Base-by-base conservation (phyloP, 1,284 basidiomycete species). In the Sporisorium graminicola region DNA sequence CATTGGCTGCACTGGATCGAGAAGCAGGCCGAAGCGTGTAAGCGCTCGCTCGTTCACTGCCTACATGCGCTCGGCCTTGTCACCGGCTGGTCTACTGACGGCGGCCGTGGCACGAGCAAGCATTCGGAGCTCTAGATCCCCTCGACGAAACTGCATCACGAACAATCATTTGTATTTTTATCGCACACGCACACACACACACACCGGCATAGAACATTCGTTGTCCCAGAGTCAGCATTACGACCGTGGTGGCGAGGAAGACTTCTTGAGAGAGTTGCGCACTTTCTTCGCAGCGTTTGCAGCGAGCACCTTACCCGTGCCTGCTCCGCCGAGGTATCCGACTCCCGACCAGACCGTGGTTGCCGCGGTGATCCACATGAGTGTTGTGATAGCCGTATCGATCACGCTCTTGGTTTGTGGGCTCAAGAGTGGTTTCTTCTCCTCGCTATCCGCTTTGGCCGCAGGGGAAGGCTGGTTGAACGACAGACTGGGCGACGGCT, bases 261-360 rank as follows among this genome's bases (percentile, higher is more conserved):
- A 53, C n/a, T 43, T 43, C 10, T 31, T 58, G 27, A 62, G 37
- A 14, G 56, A 40, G n/a, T 46, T 49, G 12, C 37, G 50, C 33
- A 68, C 26, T 20, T 44, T 54, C 14, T 31, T 44, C 20, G 65
- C 54, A 0, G 55, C 55, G 3, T 47, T 53, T 9, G 53, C 29
- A 14, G 60, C 71, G 0, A 80, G 50, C 20, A 74, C 60, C 24
- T 68, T 69, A 3, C 56, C 47, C 5, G 69, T 49, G 0, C 76
- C 76, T 16, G 63, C 70, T 7, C 78, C 78, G 37, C 75, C 69
- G 1, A 96, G 82, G 82, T 98, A 98, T 26, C 94, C 94, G 53
- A 95, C 80, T 1, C 96, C 96, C 77, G 94, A 96, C 91, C 92
- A 94, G 29, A 98, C 88, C 0, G 96, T 98, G 5, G 96, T 98